These are phyloP conservation scores for Beta corolliflora DNA, from an alignment of 179 eudicot genomes.

Conservation along the genomic window DNA sequence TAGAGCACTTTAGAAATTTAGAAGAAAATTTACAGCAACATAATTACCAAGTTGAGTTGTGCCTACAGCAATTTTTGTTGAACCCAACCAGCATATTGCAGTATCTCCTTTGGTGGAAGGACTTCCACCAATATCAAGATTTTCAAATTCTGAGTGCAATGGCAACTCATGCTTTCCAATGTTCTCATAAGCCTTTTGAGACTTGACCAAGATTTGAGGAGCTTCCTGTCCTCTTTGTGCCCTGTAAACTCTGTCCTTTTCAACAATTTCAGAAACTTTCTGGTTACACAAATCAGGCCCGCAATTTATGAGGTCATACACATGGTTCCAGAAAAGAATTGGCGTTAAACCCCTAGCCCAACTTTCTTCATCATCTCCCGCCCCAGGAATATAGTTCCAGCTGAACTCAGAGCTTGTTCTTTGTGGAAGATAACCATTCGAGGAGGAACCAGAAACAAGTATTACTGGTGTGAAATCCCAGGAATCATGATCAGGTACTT, in stretches of 20 bases:
- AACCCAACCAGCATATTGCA: slow-evolving; percentile 64
- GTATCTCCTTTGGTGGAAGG: slow-evolving; percentile 32
- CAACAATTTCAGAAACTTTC: slow-evolving; percentile 83
- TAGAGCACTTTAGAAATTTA: background rate
- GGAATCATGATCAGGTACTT: slow-evolving; percentile 87
- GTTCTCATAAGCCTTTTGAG: slow-evolving; percentile 30
- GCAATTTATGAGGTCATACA: slow-evolving; percentile 61
- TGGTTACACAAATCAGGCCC: slow-evolving; percentile 88
- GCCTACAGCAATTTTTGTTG: slow-evolving; percentile 70
- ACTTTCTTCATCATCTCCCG: slow-evolving; percentile 99
- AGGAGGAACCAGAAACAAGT: slow-evolving; percentile 82
- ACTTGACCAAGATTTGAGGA: slow-evolving; percentile 66
- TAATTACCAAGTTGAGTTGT: slow-evolving; percentile 57
- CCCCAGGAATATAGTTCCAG: slow-evolving; percentile 94
- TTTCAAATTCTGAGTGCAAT: slow-evolving; percentile 30
- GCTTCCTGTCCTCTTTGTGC: slow-evolving; percentile 79
- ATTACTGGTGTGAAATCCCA: slow-evolving; percentile 95
- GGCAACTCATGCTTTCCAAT: slow-evolving; percentile 31
- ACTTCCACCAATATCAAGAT: slow-evolving; percentile 18
- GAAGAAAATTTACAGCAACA: background rate
- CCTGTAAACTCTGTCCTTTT: slow-evolving; percentile 74
- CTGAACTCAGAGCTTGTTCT: slow-evolving; percentile 81
- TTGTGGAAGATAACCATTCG: slow-evolving; percentile 47
- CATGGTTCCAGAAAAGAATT: slow-evolving; percentile 77
- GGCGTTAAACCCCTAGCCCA: slow-evolving; percentile 94